A percentile compares a stretch with the other conserved stretches of the same genome.
Conservation (phyloP, 768 basidiomycete species). For the Neoboletus magnificus region DNA sequence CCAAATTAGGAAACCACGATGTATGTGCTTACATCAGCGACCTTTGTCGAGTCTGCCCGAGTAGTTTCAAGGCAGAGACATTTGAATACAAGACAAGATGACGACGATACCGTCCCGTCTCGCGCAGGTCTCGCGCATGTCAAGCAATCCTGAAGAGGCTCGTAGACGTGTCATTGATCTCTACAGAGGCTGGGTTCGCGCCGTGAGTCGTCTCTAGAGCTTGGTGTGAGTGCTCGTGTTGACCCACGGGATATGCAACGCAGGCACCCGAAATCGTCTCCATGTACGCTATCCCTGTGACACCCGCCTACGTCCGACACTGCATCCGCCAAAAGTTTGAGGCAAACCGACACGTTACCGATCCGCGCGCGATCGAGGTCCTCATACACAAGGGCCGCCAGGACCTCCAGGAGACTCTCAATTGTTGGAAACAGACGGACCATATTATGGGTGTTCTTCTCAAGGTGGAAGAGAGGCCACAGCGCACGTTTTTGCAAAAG, state of each 20-base stretch:
- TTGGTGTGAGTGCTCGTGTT: not conserved
- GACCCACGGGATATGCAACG: not conserved
- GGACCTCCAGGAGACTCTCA: slow-evolving; percentile 94
- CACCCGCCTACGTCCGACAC: slow-evolving; percentile 74
- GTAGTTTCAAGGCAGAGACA: not conserved
- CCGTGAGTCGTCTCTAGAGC: slow-evolving; percentile 49
- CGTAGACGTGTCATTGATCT: slow-evolving; percentile 67
- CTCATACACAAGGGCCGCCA: slow-evolving; percentile 79
- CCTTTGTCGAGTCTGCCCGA: slow-evolving; percentile 7
- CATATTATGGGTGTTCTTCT: slow-evolving; percentile 74
- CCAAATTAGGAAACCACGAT: slow-evolving; percentile 9
- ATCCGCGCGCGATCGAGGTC: slow-evolving; percentile 80
- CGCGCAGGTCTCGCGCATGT: slow-evolving; percentile 64
- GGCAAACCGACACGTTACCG: slow-evolving; percentile 75
- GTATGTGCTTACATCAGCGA: slow-evolving; percentile 17
- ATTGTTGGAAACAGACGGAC: slow-evolving; percentile 88
- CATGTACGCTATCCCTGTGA: slow-evolving; percentile 78
- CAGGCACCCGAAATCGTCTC: slow-evolving; percentile 90
- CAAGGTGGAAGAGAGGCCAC: slow-evolving; percentile 43
- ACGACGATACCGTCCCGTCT: slow-evolving; percentile 89
- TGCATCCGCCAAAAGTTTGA: slow-evolving; percentile 87
- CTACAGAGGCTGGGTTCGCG: slow-evolving; percentile 92
- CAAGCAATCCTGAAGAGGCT: slow-evolving; percentile 54
- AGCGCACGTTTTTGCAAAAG: slow-evolving; percentile 71
- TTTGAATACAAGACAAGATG: slow-evolving; percentile 36